Evolutionary conservation across 2,329 filamentous ascomycete species (phyloP).

Genomic region (Hypoxylon sp.): DNA sequence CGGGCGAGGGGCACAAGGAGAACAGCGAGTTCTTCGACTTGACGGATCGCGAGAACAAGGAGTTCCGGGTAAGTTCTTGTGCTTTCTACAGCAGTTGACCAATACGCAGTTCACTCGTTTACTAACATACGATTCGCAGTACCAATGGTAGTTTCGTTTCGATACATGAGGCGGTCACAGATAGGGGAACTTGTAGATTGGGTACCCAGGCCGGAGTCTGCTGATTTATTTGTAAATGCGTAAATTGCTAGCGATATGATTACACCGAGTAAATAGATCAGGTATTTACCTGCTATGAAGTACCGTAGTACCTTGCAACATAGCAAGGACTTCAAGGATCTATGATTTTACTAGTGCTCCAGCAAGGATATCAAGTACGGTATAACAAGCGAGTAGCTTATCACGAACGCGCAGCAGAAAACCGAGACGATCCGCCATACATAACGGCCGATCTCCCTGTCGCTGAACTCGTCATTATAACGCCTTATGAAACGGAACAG

Average conservation of each 20-base stretch:
- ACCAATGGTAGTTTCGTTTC: conserved; percentile 17
- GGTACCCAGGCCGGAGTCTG: not conserved
- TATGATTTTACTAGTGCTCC: not conserved
- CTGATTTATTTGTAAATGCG: no score
- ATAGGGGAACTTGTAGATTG: not conserved
- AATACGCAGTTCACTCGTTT: not conserved
- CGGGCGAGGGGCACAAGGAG: conserved; percentile 31
- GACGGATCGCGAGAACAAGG: conserved; percentile 45
- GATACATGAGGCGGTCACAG: not conserved
- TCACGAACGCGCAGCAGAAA: not conserved
- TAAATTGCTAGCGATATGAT: not conserved
- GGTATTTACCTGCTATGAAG: not conserved
- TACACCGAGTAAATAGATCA: not conserved
- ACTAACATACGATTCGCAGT: conserved; percentile 5
- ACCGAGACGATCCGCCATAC: not conserved
- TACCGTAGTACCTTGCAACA: not conserved
- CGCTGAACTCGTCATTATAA: not conserved
- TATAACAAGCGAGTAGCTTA: not conserved
- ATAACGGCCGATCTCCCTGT: not conserved
- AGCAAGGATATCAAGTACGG: not conserved
- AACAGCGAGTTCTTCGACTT: conserved; percentile 45
- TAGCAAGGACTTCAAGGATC: not conserved
- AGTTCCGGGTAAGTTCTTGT: conserved; percentile 37
- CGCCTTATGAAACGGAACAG: not conserved
- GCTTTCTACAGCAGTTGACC: no score